Base-by-base conservation (phyloP, 371 early-diverging fungal genomes). In the Apophysomyces elegans region DNA sequence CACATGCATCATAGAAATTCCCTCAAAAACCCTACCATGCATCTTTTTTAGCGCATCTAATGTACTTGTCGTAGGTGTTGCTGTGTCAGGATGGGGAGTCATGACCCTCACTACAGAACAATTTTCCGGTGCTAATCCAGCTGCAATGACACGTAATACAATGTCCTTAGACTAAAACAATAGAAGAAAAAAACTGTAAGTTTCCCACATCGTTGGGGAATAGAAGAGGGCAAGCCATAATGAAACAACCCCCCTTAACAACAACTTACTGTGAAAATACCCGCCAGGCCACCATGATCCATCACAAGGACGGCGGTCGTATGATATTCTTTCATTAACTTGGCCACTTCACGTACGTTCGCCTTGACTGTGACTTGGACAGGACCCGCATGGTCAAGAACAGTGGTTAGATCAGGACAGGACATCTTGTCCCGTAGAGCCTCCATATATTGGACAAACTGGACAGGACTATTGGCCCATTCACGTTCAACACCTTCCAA, bases 71-170 rank as follows among this genome's bases (percentile, higher is more conserved):
- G 86, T 77, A n/a, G 90, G 79, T 32, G 85, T 69, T 5, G 93
- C 92, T 9, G 91, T 90, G 77, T 96, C 96, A 2, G 97, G 97
- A 62, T 96, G 94, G 39, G 96, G 96, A 0, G 97, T 97, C 96
- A 97, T 95, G 45, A 96, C 95, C 62, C 95, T 88, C 38, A 93
- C 89, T 38, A 96, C 95, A 44, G 91, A 88, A 70, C 96, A 95
- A 18, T 86, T 92, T 57, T 78, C 80, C 56, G 96, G 95, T 71
- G 91, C 91, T 18, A 95, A 73, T 8, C 91, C 91, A 56, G 95
- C 94, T 32, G 96, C 95, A 70, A 97, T 87, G 43, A 96, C 96
- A 58, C 96, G 88, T 57, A 95, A 83, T 37, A 96, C 96, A 66
- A 97, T 89, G 76, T 97, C 97, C 69, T 84, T 82, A 36, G 56